phyloP scores from a whole-genome alignment of 768 basidiomycete genomes.

The Galerina marginata region DNA sequence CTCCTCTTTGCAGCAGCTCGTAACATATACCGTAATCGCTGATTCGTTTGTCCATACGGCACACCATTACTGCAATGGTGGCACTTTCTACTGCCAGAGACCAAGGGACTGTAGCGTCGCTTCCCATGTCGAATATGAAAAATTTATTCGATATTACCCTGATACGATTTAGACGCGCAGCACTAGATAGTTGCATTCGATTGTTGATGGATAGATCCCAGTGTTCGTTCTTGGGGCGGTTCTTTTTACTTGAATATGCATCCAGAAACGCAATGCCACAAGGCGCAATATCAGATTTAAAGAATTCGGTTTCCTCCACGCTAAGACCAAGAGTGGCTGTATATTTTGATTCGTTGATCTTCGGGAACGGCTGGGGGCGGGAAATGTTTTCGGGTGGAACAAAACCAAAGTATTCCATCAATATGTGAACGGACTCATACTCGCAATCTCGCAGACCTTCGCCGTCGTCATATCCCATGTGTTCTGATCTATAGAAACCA shows the following conservation, averaged over 20 bases:
- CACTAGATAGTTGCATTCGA: neutral
- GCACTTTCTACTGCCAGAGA: constrained; percentile 3
- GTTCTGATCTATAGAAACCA: neutral
- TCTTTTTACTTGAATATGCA: neutral
- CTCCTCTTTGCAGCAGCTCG: neutral
- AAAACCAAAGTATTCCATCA: neutral
- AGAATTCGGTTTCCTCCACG: neutral
- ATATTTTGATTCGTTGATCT: neutral
- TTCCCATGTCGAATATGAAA: neutral
- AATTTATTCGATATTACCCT: neutral
- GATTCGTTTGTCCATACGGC: neutral
- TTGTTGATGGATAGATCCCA: neutral
- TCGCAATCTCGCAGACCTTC: neutral
- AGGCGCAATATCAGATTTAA: neutral
- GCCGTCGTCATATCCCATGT: neutral
- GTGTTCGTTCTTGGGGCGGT: neutral
- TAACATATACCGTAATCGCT: neutral
- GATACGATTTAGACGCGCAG: neutral
- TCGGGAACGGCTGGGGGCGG: neutral
- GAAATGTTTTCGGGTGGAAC: neutral
- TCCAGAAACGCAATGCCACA: neutral
- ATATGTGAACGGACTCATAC: neutral
- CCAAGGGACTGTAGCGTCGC: constrained; percentile 7
- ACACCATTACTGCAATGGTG: constrained; percentile 5
- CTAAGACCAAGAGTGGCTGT: neutral